Evolutionary conservation across 192 early-diverging fungal species (phyloP), one percentile per base, ranked within the genome.

Genomic region (Umbelopsis ramanniana): DNA sequence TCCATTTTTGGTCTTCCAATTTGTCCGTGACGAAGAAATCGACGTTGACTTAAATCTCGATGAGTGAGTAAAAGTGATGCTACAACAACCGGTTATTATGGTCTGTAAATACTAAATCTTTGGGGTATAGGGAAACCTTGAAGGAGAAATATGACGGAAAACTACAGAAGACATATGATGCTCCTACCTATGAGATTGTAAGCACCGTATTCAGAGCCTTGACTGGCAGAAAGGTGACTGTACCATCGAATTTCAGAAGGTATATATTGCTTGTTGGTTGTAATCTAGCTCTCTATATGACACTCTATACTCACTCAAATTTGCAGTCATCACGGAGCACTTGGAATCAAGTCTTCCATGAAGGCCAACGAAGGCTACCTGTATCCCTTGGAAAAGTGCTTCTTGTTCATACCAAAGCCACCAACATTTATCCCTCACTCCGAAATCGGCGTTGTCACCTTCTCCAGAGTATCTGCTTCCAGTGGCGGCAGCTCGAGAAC

Each of bases 341-440:
- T 86, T 60, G 96, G 94, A 21, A 82, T 99, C 78, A 97, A 98
- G 80, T 96, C 94, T 70, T 96, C 95, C 35, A 89, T 94, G 86
- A 99, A 98, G 83, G 96, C 97, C 40, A 97, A 93, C 85, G 97
- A 99, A 76, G 94, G 94, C 69, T 91, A 90, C 57, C 79, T 99
- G 24, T 99, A 97, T 69, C 96, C 95, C 4, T 84, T 98, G 48
- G 96, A 97, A 70, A 95, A 95, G 76, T 91, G 90, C n/a, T 91
- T 99, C 73, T 46, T 99, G 52, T 96, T 97, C 69, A 90, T 97
- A 57, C 94, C 94, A 43, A 99, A 99, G 78, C 96, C 96, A 0
- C 85, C 95, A n/a, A 93, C 92, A 46, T 92, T 90, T 45, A 92
- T 99, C 47, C 86, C 94, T 10, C 90, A 92, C 57, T 72, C 79